A percentile compares a stretch with the other conserved stretches of the same genome.
phyloP scores from a whole-genome alignment of 768 basidiomycete species.

The Steccherinum ochraceum region DNA sequence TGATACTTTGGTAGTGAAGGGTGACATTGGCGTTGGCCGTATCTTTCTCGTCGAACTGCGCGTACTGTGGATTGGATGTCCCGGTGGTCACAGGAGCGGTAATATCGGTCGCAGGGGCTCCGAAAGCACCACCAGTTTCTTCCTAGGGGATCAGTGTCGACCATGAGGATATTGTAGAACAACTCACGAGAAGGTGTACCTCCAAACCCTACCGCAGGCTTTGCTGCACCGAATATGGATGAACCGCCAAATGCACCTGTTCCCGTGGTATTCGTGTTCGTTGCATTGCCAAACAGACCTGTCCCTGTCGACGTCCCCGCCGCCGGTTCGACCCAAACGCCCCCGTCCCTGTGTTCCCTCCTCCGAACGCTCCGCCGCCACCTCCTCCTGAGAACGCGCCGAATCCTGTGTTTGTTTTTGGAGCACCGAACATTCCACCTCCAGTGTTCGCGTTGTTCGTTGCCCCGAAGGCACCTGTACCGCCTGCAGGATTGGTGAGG shows the following conservation, averaged over 20 bases:
- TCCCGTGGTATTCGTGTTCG: conserved; percentile 18
- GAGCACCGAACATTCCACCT: conserved; percentile 51
- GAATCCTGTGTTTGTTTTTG: conserved; percentile 71
- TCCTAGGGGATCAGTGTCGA: no score
- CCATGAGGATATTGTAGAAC: no score
- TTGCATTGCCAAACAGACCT: conserved; percentile 26
- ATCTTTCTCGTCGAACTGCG: conserved; percentile 62
- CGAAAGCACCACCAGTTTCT: conserved; percentile 18
- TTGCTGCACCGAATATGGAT: conserved; percentile 55
- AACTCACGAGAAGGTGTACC: conserved; percentile 30
- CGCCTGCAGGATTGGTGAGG: conserved; percentile 4
- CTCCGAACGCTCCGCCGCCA: conserved; percentile 51
- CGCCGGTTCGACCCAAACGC: conserved; percentile 33
- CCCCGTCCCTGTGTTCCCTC: conserved; percentile 26
- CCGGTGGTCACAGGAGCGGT: conserved; percentile 62
- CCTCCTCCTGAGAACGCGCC: conserved; percentile 77
- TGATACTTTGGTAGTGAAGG: conserved; percentile 77
- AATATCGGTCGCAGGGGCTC: conserved; percentile 24
- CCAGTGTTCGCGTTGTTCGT: conserved; percentile 29
- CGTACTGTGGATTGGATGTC: conserved; percentile 59
- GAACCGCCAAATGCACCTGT: conserved; percentile 29
- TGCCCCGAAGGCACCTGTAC: conserved; percentile 33
- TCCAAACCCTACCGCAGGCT: conserved; percentile 40
- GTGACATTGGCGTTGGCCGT: conserved; percentile 32
- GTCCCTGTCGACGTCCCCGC: conserved; percentile 24